These are phyloP conservation scores for Sedum album DNA, from an alignment of 164 flowering plant species.

Conservation along the genomic window DNA sequence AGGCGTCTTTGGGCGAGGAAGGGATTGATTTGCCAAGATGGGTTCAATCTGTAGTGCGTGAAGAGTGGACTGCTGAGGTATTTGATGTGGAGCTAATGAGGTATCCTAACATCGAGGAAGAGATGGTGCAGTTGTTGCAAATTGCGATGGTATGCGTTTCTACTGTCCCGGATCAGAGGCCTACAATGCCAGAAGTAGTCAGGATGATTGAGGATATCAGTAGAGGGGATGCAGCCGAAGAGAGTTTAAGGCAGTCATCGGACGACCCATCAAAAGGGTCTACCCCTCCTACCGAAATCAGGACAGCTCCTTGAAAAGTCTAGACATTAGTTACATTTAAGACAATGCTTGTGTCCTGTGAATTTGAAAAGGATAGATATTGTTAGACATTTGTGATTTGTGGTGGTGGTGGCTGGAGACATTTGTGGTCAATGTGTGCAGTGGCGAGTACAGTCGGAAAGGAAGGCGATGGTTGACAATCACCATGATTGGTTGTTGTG, in stretches of 20 bases:
- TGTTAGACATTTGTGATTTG: neutral
- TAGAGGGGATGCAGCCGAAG: slow-evolving; percentile 67
- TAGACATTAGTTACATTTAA: slow-evolving; percentile 30
- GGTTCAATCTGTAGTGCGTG: slow-evolving; percentile 97
- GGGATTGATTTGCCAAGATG: slow-evolving; percentile 94
- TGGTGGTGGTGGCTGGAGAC: neutral
- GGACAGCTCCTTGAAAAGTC: slow-evolving; percentile 36
- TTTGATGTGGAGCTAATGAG: slow-evolving; percentile 91
- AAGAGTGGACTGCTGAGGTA: slow-evolving; percentile 99
- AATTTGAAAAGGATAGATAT: neutral
- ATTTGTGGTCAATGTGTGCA: neutral
- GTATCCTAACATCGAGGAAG: slow-evolving; percentile 75
- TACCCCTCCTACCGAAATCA: slow-evolving; percentile 49
- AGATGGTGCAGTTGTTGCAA: slow-evolving; percentile 93
- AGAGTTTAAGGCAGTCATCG: slow-evolving; percentile 61
- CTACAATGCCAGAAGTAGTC: slow-evolving; percentile 61
- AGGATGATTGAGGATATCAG: slow-evolving; percentile 79
- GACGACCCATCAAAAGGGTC: slow-evolving; percentile 84
- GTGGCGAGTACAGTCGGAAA: neutral
- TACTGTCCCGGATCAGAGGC: slow-evolving; percentile 79
- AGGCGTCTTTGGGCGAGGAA: slow-evolving; percentile 82
- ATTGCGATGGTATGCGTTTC: slow-evolving; percentile 91
- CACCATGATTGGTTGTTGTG: neutral
- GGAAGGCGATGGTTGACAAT: neutral
- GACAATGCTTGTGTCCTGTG: neutral